Conservation (phyloP, 768 basidiomycete genomes). For the Mycena olivaceomarginata region DNA sequence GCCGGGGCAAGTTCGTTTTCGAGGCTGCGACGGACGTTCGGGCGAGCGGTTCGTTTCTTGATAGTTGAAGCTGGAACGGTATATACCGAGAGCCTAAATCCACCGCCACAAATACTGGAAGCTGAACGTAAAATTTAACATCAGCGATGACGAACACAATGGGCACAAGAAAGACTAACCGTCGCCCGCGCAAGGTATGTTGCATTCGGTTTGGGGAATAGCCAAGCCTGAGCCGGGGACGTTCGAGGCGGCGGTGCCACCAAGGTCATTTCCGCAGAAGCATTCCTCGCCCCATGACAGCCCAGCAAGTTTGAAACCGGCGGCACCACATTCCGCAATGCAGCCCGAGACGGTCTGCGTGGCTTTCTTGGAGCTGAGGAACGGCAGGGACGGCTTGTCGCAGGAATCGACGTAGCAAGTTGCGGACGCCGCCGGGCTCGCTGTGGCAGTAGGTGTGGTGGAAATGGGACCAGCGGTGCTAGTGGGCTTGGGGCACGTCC, state of each 20-base stretch:
- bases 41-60: slow-evolving; percentile 25
- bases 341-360: slow-evolving; percentile 32
- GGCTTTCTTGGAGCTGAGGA: slow-evolving; percentile 30
- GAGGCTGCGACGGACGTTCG: slow-evolving; percentile 32
- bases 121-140: slow-evolving; percentile 28
- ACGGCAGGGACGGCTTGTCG: slow-evolving; percentile 30
- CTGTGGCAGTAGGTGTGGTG: slow-evolving; percentile 30
- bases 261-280: slow-evolving; percentile 30
- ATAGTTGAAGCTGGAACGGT: slow-evolving; percentile 25
- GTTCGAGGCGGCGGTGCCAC: slow-evolving; percentile 28
- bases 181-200: slow-evolving; percentile 26
- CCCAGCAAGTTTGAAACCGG: slow-evolving; percentile 33
- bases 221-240: slow-evolving; percentile 31
- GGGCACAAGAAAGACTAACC: slow-evolving; percentile 29
- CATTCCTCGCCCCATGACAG: slow-evolving; percentile 30
- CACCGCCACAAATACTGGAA: slow-evolving; percentile 32
- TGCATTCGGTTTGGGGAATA: slow-evolving; percentile 31
- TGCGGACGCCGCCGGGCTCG: slow-evolving; percentile 31
- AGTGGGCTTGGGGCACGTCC: slow-evolving; percentile 33
- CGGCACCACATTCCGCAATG: slow-evolving; percentile 33
- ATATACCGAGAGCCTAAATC: slow-evolving; percentile 35
- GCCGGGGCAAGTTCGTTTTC: slow-evolving; percentile 28
- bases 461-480: slow-evolving; percentile 26
- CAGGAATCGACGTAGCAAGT: slow-evolving; percentile 34
- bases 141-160: slow-evolving; percentile 30